Conservation (phyloP, 345 rosid species). For the Eucalyptus guilfoylei region DNA sequence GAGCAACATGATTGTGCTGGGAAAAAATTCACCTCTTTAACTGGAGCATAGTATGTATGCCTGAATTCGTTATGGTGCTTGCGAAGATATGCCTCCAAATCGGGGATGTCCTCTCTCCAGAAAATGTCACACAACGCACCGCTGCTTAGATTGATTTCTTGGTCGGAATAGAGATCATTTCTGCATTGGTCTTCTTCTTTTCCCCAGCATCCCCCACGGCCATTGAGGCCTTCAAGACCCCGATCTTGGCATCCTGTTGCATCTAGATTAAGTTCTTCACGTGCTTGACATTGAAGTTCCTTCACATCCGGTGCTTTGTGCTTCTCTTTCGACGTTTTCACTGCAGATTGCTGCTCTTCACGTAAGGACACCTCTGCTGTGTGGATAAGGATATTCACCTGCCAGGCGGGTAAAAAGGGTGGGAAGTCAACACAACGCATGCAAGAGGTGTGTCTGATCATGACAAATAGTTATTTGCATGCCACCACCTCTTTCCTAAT, state of each 20-base stretch:
- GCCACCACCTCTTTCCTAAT: no score
- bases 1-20: background rate
- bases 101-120: conserved; percentile 78
- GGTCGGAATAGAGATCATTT: background rate
- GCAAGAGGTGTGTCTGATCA: no score
- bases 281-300: conserved; percentile 13
- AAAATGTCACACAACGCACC: conserved; percentile 91
- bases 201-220: background rate
- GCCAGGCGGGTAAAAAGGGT: no score
- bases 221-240: background rate
- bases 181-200: background rate
- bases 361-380: conserved; percentile 37
- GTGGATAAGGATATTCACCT: conserved; percentile 36
- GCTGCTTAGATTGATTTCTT: conserved; percentile 4
- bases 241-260: no score
- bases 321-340: conserved; percentile 29
- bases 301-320: conserved; percentile 48
- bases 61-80: conserved; percentile 65
- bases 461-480: no score
- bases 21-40: conserved; percentile 32
- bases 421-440: no score
- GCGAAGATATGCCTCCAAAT: conserved; percentile 54
- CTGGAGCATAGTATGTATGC: conserved; percentile 53
- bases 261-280: no score
- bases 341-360: conserved; percentile 38